Base-by-base conservation (phyloP, 345 rosid genomes). In the Boechera retrofracta region DNA sequence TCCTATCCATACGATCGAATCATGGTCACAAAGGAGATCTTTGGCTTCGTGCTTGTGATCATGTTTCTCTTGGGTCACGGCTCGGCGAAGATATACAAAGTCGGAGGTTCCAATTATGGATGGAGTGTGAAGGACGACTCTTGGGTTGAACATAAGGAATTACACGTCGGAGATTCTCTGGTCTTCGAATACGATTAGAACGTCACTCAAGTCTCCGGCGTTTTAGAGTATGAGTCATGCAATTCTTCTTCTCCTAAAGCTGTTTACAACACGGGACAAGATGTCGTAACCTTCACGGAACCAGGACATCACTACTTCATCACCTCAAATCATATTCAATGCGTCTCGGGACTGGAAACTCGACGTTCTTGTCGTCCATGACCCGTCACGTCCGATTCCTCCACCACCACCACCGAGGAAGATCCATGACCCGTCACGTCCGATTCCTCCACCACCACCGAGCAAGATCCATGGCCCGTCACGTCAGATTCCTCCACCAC, bases 211-310 rank as follows among this genome's bases (percentile, higher is more conserved):
- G 38, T 56, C 8, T 56, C 38, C 0, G 9, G 3, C 1, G 21
- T 10, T 15, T 13, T 1, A 8, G 5, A 56, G 38, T 56, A 56
- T 5, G 0, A 0, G 18, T 13, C 10, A n/a, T 56, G 61, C 35
- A 1, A 56, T n/a, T 13, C 61, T 31, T 56, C 61, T 56, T 13
- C 61, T 56, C 61, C 61, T 31, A 56, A 56, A 31, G 61, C 18
- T 4, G 39, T 56, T 29, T 56, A 56, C 39, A 56, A 56, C 21
- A 56, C 61, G 3, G 61, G 61, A 13, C 10, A 58, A 2, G 63
- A 58, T 58, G 26, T 58, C 26, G 26, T 58, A n/a, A 32, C 18
- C 63, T 38, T 58, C 63, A 58, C 18, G 26, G 42, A 58, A 58
- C 41, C 12, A 58, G 41, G 63, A 58, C 0, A 8, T 32, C 12